Conservation (phyloP, 768 basidiomycete species). For the Collybia nuda region DNA sequence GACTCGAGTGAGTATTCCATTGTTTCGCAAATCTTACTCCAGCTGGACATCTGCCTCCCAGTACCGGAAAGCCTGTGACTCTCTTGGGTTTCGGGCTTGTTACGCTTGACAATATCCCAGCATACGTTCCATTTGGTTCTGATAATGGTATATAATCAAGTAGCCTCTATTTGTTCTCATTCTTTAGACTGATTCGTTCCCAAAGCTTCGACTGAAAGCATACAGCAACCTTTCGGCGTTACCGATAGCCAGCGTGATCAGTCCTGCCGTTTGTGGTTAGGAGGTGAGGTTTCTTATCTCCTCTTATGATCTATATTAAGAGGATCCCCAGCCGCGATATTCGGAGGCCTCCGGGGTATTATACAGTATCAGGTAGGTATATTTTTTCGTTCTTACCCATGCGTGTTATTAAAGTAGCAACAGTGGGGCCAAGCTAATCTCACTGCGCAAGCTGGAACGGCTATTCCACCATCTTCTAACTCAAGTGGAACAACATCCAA, state of each 20-base stretch:
- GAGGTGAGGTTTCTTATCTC: constrained; percentile 29
- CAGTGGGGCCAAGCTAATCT: constrained; percentile 59
- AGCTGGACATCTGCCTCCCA: constrained; percentile 16
- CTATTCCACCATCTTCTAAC: constrained; percentile 32
- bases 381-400: background rate
- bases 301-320: background rate
- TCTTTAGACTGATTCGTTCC: background rate
- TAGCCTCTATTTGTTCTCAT: background rate
- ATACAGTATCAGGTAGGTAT: constrained; percentile 44
- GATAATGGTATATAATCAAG: constrained; percentile 21
- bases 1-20: constrained; percentile 34
- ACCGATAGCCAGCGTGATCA: constrained; percentile 52
- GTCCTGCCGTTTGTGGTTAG: constrained; percentile 54
- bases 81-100: constrained; percentile 65
- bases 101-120: constrained; percentile 47
- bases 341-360: constrained; percentile 27
- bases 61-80: constrained; percentile 53
- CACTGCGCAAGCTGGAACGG: constrained; percentile 44
- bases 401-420: constrained; percentile 20
- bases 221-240: constrained; percentile 40
- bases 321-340: constrained; percentile 35
- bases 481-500: constrained; percentile 29
- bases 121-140: constrained; percentile 64
- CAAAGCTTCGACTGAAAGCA: constrained; percentile 1
- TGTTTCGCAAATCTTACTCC: constrained; percentile 1